Base-by-base conservation (phyloP, 2,329 filamentous ascomycete genomes). In the Cercospora nicotianae region DNA sequence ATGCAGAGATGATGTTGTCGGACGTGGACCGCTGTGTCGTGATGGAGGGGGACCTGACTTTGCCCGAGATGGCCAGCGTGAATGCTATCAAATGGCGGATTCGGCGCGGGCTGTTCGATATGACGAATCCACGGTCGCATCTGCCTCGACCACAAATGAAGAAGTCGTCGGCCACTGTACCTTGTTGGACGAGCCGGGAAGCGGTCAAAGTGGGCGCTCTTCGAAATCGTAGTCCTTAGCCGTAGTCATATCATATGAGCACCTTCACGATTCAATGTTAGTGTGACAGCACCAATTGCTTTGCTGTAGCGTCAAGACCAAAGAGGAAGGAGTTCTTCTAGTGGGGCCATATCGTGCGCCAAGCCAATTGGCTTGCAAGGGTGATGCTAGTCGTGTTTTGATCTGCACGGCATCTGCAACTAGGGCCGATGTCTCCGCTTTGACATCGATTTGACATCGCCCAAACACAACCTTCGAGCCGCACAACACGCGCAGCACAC, bases 11-110 rank as follows among this genome's bases (percentile, higher is more conserved):
- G 5, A 61, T 64, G 20, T 60, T 71, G 30, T 28, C 55, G 26
- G 67, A 71, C 10, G 67, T 71, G 67, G 67, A 71, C 26, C 31
- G 8, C 23, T 71, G 69, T 60, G 63, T 71, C 3, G 60, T 62
- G 13, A 42, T 30, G 16, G 63, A 65, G 6, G 61, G 45, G 26
- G 60, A 63, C 33, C 26, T 71, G 10, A 64, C 65, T 13, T 45
- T 69, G 48, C 67, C 67, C 16, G 69, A 71, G 57, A 26, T 69
- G 33, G 67, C 65, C 28, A 69, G 62, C 2, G 64, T 71, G 13
- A 69, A 68, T 42, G 51, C 62, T 20, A 55, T 71, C 3, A 36
- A 67, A 23, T 55, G 23, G 26, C 61, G 33, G 9, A 61, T 71
- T 16, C 68, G 69, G 69, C 28, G 53, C 7, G 65, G 57, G 3